phyloP scores from a whole-genome alignment of 1,284 basidiomycete genomes.

The Apiotrichum porosum region DNA sequence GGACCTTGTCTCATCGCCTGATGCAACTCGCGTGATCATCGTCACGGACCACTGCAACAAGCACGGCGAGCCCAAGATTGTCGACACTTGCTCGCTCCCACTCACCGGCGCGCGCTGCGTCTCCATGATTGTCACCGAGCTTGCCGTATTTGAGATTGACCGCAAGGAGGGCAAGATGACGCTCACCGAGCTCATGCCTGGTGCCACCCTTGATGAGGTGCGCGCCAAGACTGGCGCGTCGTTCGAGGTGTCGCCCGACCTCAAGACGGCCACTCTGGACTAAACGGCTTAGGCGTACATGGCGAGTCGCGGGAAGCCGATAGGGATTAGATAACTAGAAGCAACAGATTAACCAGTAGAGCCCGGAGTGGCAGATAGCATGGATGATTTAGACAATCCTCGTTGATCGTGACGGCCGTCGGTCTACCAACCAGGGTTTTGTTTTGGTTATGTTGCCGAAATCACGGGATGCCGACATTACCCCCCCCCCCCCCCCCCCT shows the following conservation, averaged over 20 bases:
- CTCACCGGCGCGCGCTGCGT: constrained; percentile 80
- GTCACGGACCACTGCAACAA: constrained; percentile 62
- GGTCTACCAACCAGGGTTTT: too few relatives aligned
- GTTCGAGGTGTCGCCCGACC: constrained; percentile 49
- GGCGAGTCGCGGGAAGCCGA: too few relatives aligned
- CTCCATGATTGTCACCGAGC: constrained; percentile 82
- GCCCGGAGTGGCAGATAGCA: too few relatives aligned
- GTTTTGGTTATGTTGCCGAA: too few relatives aligned
- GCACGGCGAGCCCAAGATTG: constrained; percentile 79
- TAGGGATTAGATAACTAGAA: not conserved
- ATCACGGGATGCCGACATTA: too few relatives aligned
- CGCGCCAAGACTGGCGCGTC: constrained; percentile 73
- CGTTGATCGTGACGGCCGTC: too few relatives aligned
- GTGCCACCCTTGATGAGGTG: constrained; percentile 75
- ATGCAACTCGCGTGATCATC: too few relatives aligned
- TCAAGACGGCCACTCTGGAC: not conserved
- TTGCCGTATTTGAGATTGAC: constrained; percentile 79
- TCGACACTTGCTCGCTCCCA: constrained; percentile 75
- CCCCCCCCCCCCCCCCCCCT: too few relatives aligned
- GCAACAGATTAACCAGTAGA: too few relatives aligned
- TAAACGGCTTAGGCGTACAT: not conserved
- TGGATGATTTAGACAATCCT: too few relatives aligned
- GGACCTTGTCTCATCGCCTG: constrained; percentile 53
- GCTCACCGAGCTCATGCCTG: constrained; percentile 73
- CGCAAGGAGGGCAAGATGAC: constrained; percentile 64